Conservation (phyloP, 495 filamentous ascomycete species). For the Xylaria nigripes region DNA sequence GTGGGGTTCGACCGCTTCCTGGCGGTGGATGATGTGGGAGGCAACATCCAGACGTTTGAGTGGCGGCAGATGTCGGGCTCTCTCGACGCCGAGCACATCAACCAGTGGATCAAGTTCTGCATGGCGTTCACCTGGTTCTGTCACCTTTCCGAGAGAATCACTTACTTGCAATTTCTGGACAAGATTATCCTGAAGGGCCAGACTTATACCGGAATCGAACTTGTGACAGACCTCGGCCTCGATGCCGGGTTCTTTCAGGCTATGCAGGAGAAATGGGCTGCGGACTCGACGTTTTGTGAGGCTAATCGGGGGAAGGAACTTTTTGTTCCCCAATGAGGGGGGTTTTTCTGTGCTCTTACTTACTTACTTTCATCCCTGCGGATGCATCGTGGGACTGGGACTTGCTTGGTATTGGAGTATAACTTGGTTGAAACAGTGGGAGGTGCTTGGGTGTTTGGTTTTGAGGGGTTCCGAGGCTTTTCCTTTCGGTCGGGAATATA, state of each 20-base stretch:
- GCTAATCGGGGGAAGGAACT: not conserved
- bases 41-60: conserved; percentile 21
- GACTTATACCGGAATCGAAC: not conserved
- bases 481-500: too few relatives aligned
- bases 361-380: not conserved
- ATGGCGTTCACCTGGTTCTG: conserved; percentile 16
- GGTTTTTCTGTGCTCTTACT: not conserved
- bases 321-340: not conserved
- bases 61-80: conserved; percentile 21
- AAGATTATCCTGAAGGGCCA: not conserved
- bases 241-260: not conserved
- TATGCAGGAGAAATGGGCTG: not conserved
- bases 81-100: conserved; percentile 16
- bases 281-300: not conserved
- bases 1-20: conserved; percentile 13
- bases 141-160: conserved; percentile 8
- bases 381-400: too few relatives aligned
- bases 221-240: not conserved
- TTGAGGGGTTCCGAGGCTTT: too few relatives aligned
- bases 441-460: too few relatives aligned
- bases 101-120: conserved; percentile 15
- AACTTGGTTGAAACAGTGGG: too few relatives aligned
- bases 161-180: too few relatives aligned
- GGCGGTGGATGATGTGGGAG: conserved; percentile 3
- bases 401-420: too few relatives aligned